These are phyloP conservation scores for Stachybotrys chartarum DNA, from an alignment of 2,329 filamentous ascomycete genomes.

Conservation along the genomic window DNA sequence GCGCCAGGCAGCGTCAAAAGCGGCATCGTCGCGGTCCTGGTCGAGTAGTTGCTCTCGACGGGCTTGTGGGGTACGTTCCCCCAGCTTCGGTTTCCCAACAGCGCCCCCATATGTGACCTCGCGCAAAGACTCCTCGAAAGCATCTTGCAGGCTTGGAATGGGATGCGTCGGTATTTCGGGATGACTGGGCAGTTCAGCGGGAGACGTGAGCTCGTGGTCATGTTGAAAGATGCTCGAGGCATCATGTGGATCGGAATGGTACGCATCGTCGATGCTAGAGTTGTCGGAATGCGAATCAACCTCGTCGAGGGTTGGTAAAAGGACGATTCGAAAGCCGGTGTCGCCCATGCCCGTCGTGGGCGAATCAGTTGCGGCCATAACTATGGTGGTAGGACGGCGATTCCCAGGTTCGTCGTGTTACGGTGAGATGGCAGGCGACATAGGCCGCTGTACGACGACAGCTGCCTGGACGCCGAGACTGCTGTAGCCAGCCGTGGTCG, in stretches of 20 bases:
- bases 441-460: neutral
- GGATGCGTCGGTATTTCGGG: slow-evolving; percentile 48
- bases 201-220: slow-evolving; percentile 4
- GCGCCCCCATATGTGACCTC: slow-evolving; percentile 54
- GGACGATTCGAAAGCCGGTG: neutral
- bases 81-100: slow-evolving; percentile 42
- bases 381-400: neutral
- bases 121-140: slow-evolving; percentile 74
- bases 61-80: slow-evolving; percentile 48
- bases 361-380: neutral
- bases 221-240: slow-evolving; percentile 3
- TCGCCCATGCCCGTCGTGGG: neutral
- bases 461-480: neutral
- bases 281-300: neutral
- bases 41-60: slow-evolving; percentile 63
- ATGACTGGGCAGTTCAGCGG: slow-evolving; percentile 8
- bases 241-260: neutral
- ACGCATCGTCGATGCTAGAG: neutral
- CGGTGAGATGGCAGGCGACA: neutral
- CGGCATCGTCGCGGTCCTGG: slow-evolving; percentile 58
- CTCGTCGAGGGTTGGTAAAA: slow-evolving; percentile 1
- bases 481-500: neutral
- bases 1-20: slow-evolving; percentile 70
- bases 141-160: slow-evolving; percentile 67
- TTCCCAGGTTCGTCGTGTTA: neutral